Conservation (phyloP, 2,329 filamentous ascomycete species). For the Stromatinia cepivora region DNA sequence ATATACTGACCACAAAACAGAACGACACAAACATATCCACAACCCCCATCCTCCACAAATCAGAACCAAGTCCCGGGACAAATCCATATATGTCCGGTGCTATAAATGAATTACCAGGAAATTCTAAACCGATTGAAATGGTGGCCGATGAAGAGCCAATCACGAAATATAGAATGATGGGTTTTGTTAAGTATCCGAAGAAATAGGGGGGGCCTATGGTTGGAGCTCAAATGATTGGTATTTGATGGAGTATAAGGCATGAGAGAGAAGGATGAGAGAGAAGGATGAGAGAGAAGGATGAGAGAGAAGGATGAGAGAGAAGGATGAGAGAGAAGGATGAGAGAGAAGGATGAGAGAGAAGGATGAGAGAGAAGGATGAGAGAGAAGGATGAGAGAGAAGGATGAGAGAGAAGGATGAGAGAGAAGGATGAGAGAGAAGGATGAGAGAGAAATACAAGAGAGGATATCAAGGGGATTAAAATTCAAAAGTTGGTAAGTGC, state of each 20-base stretch:
- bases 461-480: no score
- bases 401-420: no score
- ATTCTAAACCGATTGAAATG: slow-evolving; percentile 16
- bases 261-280: no score
- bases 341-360: no score
- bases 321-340: background rate
- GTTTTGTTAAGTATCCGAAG: slow-evolving; percentile 9
- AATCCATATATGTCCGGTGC: slow-evolving; percentile 6
- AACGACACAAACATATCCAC: background rate
- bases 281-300: background rate
- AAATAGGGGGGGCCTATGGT: background rate
- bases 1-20: background rate
- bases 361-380: no score
- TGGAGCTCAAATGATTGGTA: background rate
- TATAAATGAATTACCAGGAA: slow-evolving; percentile 12
- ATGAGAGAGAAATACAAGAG: no score
- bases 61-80: background rate
- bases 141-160: slow-evolving; percentile 20
- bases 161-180: slow-evolving; percentile 22
- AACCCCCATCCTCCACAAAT: slow-evolving; percentile 17
- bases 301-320: background rate
- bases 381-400: no score
- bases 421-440: no score
- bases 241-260: no score
- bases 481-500: no score